Evolutionary conservation across 805 yeast species (phyloP), one percentile per base, ranked within the genome.

Genomic region (Komagataella pseudopastoris): DNA sequence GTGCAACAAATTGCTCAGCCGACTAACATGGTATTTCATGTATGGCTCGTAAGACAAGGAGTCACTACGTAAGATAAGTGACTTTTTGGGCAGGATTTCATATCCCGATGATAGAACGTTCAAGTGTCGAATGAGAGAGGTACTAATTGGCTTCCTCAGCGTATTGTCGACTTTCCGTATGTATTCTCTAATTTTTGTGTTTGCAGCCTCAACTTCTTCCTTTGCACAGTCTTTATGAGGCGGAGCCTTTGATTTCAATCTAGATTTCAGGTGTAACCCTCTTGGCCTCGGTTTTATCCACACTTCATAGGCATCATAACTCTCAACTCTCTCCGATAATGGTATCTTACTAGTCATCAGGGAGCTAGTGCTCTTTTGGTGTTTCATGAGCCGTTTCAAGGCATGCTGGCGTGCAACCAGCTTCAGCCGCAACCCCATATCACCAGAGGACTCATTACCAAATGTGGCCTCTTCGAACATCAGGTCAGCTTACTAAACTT

Each of bases 1-100:
- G 55, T 81, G 83, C 39, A 85, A 60, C 17, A 81, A 61, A 10
- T 69, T 67, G 30, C 63, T 69, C 47, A 81, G 58, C 47, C 68
- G 66, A 24, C 55, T 55, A 3, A 58, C 23, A 43, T 56, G 53
- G 46, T 49, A 53, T 6, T 43, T 22, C 4, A 16, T 44, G 46
- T 51, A 53, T 7, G 50, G 49, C 6, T 48, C 51, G 10, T 39
- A 39, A 6, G 50, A 48, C 14, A 30, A 30, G 6, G 39, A 30
- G 14, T 30, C 39, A 30, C 39, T 30, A 6, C 14, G 10, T 5
- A 30, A 4, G 5, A 30, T 30, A 4, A 30, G 14, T 8, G 39
- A 30, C 39, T 30, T 30, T 30, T 30, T 30, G 12, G 39, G 39
- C 14, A 30, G 39, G 4, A 30, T 30, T 30, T 30, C 39, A 8